phyloP scores from a whole-genome alignment of 495 filamentous ascomycete genomes.

The Podospora tetraspora region DNA sequence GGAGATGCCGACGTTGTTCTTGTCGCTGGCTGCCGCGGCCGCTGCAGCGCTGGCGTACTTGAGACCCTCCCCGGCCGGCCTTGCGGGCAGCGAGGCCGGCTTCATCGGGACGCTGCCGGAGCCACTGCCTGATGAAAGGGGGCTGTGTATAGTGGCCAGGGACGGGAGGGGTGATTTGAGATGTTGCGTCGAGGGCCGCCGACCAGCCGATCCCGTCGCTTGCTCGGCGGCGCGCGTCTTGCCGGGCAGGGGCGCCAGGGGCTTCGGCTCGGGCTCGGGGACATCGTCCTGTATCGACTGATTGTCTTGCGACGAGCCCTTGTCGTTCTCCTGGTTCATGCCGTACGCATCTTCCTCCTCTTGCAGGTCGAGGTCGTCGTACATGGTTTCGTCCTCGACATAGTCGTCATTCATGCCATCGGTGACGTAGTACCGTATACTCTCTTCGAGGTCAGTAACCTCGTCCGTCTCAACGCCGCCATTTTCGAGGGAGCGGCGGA shows the following conservation, averaged over 20 bases:
- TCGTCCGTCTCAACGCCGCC: constrained; percentile 79
- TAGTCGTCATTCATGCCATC: constrained; percentile 84
- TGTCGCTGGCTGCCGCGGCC: constrained; percentile 89
- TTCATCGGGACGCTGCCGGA: constrained; percentile 63
- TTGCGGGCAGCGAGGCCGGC: constrained; percentile 78
- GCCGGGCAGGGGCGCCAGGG: constrained; percentile 32
- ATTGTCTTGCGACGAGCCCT: constrained; percentile 88
- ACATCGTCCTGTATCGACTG: constrained; percentile 86
- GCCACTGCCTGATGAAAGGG: constrained; percentile 57
- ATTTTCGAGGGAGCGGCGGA: constrained; percentile 86
- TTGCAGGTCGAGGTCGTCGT: constrained; percentile 87
- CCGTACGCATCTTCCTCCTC: constrained; percentile 86
- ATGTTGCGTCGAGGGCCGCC: constrained; percentile 78
- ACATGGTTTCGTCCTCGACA: constrained; percentile 83
- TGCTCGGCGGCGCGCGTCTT: constrained; percentile 54
- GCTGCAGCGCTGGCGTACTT: constrained; percentile 97
- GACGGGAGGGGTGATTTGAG: constrained; percentile 90
- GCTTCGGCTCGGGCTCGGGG: constrained; percentile 57
- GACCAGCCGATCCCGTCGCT: constrained; percentile 44
- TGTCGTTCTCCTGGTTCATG: constrained; percentile 74
- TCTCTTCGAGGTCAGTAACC: constrained; percentile 81
- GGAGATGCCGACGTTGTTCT: constrained; percentile 90
- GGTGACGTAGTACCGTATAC: constrained; percentile 90
- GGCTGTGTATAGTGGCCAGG: constrained; percentile 72
- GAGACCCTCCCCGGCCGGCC: constrained; percentile 79